phyloP scores from a whole-genome alignment of 495 filamentous ascomycete genomes.

The Ramalina peruviana region DNA sequence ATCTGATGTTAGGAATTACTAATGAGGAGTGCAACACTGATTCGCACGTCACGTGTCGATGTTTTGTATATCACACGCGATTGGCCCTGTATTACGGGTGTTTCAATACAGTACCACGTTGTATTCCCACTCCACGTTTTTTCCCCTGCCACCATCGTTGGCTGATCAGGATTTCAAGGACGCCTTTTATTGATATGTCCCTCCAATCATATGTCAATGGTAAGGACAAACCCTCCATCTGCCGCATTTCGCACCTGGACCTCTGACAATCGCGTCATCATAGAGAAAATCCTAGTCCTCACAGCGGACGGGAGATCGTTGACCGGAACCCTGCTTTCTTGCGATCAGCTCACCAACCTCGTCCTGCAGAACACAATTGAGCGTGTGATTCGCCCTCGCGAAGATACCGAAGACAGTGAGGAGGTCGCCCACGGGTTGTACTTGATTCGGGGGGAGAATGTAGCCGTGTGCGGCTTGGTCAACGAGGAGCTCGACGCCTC shows the following conservation, averaged over 20 bases:
- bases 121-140: neutral
- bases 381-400: constrained; percentile 70
- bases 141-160: constrained; percentile 1
- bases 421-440: constrained; percentile 81
- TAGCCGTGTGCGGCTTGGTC: constrained; percentile 78
- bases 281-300: constrained; percentile 83
- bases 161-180: neutral
- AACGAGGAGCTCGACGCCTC: constrained; percentile 75
- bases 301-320: constrained; percentile 87
- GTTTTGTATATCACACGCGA: neutral
- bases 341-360: constrained; percentile 85
- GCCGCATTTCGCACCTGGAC: neutral
- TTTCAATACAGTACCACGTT: too few relatives aligned
- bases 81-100: too few relatives aligned
- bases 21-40: neutral
- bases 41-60: neutral
- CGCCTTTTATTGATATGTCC: constrained; percentile 34
- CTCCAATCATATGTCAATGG: constrained; percentile 53
- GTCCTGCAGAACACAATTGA: constrained; percentile 77
- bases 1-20: neutral
- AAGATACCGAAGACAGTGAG: constrained; percentile 68
- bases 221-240: constrained; percentile 22
- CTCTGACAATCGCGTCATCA: constrained; percentile 1
- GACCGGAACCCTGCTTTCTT: constrained; percentile 68
- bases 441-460: constrained; percentile 85